A percentile compares a stretch with the other conserved stretches of the same genome.
Evolutionary conservation across 139 green algal genomes (phyloP).

Genomic region (Chlamydomonas asymmetrica): DNA sequence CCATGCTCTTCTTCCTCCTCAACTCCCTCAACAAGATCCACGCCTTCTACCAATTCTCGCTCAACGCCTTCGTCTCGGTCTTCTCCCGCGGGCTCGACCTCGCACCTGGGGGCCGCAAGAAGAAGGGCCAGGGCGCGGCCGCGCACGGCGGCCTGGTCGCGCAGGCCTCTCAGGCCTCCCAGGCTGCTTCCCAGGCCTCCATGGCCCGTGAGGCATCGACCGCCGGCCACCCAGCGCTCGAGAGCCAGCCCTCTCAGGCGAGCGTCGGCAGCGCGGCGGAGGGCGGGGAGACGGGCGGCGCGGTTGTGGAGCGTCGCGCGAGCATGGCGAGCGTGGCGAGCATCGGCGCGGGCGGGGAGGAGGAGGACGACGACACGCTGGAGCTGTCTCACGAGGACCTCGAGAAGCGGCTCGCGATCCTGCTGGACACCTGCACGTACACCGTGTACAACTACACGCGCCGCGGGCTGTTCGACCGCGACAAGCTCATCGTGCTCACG

Average conservation of each 20-base stretch:
- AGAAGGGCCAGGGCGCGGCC: constrained; percentile 38
- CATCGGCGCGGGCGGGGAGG: constrained; percentile 31
- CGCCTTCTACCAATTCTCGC: constrained; percentile 81
- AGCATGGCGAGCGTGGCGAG: constrained; percentile 14
- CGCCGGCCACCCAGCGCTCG: too few relatives aligned
- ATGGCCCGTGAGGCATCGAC: too few relatives aligned
- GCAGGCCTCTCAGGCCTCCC: constrained; percentile 17
- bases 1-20: constrained; percentile 88
- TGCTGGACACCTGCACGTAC: constrained; percentile 82
- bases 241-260: too few relatives aligned
- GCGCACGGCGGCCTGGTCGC: constrained; percentile 12
- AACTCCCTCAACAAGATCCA: constrained; percentile 90
- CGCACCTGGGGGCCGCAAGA: constrained; percentile 65
- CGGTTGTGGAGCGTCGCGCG: background rate
- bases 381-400: constrained; percentile 69
- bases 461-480: constrained; percentile 82
- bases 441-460: constrained; percentile 88
- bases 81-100: constrained; percentile 78
- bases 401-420: constrained; percentile 55
- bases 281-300: constrained; percentile 20
- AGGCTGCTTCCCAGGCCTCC: constrained; percentile 20
- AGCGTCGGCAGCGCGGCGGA: too few relatives aligned
- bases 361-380: constrained; percentile 52
- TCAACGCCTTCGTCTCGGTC: constrained; percentile 83
- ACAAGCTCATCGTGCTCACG: constrained; percentile 86